Conservation (phyloP, 495 filamentous ascomycete species). For the Parmelia sp. region DNA sequence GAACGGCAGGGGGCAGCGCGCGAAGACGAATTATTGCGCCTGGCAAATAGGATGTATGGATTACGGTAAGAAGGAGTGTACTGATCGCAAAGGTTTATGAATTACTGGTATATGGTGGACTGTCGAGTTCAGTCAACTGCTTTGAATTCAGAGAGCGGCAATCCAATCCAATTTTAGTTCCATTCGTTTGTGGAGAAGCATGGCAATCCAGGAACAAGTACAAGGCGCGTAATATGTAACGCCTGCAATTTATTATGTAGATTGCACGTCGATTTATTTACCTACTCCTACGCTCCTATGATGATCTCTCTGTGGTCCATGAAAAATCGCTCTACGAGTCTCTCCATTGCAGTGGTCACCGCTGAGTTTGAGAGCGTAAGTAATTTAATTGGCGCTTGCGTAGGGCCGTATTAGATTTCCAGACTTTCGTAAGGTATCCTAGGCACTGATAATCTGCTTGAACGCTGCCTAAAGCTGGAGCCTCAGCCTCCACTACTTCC, state of each 20-base stretch:
- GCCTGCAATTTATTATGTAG: too few relatives aligned
- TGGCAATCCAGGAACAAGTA: slow-evolving; percentile 3
- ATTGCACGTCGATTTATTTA: neutral
- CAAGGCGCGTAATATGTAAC: neutral
- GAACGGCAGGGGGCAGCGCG: slow-evolving; percentile 3
- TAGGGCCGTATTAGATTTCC: neutral
- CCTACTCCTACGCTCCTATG: neutral
- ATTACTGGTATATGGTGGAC: neutral
- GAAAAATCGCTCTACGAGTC: neutral
- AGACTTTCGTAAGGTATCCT: neutral
- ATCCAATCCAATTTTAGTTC: slow-evolving; percentile 16
- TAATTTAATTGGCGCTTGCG: slow-evolving; percentile 5
- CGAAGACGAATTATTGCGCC: slow-evolving; percentile 2
- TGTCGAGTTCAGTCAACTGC: slow-evolving; percentile 8
- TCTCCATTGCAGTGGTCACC: neutral
- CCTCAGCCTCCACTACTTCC: neutral
- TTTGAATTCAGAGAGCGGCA: slow-evolving; percentile 13
- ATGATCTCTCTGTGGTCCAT: too few relatives aligned
- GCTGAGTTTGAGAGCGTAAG: neutral
- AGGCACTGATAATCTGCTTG: too few relatives aligned
- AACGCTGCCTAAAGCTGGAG: slow-evolving; percentile 3
- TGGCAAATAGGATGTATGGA: slow-evolving; percentile 4
- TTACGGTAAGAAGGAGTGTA: neutral
- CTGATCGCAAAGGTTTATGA: neutral
- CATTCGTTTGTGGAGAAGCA: slow-evolving; percentile 17